Percentiles rank a stretch among this genome's conserved stretches.
These are phyloP conservation scores for Paraleonurus japonicus DNA, from an alignment of 257 asterid genomes.

Conservation along the genomic window DNA sequence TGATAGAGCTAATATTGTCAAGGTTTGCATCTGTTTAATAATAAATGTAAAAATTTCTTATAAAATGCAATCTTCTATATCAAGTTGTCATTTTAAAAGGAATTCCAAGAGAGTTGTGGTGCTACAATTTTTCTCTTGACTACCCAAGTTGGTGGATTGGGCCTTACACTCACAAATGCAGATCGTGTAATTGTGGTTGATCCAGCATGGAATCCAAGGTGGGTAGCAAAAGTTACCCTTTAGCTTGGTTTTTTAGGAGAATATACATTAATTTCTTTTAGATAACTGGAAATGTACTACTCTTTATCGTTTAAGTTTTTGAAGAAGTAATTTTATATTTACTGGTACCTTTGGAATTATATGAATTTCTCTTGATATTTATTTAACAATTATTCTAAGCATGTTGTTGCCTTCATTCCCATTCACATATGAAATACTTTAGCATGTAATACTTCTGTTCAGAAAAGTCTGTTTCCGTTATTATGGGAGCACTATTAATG, in stretches of 20 bases:
- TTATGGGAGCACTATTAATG: background rate
- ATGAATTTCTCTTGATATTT: conserved; percentile 10
- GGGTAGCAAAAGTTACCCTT: conserved; percentile 5
- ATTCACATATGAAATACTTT: conserved; percentile 7
- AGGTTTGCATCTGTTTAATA: conserved; percentile 50
- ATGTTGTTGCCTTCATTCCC: background rate
- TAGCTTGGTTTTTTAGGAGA: background rate
- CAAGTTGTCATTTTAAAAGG: conserved; percentile 42
- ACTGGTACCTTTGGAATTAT: background rate
- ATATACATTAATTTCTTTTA: background rate
- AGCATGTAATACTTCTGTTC: background rate
- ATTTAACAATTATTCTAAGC: background rate
- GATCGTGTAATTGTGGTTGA: conserved; percentile 96
- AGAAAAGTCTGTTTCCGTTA: background rate
- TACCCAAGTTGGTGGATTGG: conserved; percentile 96
- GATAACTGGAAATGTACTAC: background rate
- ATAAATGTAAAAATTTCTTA: background rate
- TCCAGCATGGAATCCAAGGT: conserved; percentile 99
- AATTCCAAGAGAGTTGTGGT: conserved; percentile 85
- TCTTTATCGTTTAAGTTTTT: background rate
- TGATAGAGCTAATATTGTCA: conserved; percentile 73
- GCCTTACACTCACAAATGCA: conserved; percentile 94
- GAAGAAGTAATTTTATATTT: background rate
- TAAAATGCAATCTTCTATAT: conserved; percentile 11
- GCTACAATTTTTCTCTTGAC: conserved; percentile 86